These are phyloP conservation scores for Colletotrichum cuscutae DNA, from an alignment of 2,329 filamentous ascomycete species.

Conservation along the genomic window DNA sequence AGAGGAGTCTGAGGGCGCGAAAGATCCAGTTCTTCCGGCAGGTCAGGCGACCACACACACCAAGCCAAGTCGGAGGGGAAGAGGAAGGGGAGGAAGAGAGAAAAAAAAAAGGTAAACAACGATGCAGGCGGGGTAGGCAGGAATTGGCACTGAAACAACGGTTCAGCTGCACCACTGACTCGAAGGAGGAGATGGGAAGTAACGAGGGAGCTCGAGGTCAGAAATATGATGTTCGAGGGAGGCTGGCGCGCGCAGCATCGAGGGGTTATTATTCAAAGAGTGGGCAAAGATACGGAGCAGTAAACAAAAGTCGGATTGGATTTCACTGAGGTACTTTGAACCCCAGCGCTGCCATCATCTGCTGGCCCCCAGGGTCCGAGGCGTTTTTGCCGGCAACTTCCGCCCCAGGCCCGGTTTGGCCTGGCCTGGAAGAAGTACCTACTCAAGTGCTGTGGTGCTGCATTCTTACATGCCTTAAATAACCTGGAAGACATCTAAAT, in stretches of 20 bases:
- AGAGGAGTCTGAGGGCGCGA: slow-evolving; percentile 16
- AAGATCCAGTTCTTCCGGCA: slow-evolving; percentile 10
- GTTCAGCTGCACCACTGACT: slow-evolving; percentile 30
- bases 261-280: slow-evolving; percentile 33
- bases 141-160: slow-evolving; percentile 34
- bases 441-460: not conserved
- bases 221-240: slow-evolving; percentile 17
- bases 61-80: slow-evolving; percentile 7
- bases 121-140: slow-evolving; percentile 31
- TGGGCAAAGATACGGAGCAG: slow-evolving; percentile 30
- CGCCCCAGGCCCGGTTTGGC: slow-evolving; percentile 10
- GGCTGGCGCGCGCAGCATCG: slow-evolving; percentile 29
- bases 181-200: slow-evolving; percentile 15
- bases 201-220: slow-evolving; percentile 22
- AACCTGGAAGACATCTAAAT: not conserved
- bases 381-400: slow-evolving; percentile 31
- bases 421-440: not conserved
- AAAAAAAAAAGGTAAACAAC: slow-evolving; percentile 28
- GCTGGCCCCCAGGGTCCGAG: slow-evolving; percentile 16
- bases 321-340: slow-evolving; percentile 21
- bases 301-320: slow-evolving; percentile 34
- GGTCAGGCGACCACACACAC: slow-evolving; percentile 28
- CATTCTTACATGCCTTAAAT: not conserved
- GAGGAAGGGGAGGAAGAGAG: not conserved
- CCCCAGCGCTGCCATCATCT: slow-evolving; percentile 23